phyloP scores from a whole-genome alignment of 192 early-diverging fungal genomes.

The Martensiomyces pterosporus region DNA sequence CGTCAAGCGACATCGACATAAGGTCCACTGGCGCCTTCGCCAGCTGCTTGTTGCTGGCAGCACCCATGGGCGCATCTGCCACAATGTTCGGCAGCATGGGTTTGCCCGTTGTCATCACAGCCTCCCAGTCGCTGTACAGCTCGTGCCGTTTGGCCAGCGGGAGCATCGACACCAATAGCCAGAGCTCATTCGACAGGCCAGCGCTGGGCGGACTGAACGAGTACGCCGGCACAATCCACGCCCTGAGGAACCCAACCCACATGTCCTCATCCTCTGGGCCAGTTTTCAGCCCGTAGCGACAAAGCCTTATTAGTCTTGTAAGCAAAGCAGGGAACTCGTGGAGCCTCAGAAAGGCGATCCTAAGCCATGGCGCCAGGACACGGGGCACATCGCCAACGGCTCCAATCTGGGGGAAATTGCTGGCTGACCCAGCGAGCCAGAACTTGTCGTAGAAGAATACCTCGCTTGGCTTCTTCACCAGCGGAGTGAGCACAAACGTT shows the following conservation, averaged over 20 bases:
- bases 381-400: slow-evolving; percentile 21
- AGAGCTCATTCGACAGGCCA: slow-evolving; percentile 45
- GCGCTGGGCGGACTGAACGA: slow-evolving; percentile 31
- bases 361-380: slow-evolving; percentile 43
- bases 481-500: slow-evolving; percentile 23
- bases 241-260: slow-evolving; percentile 32
- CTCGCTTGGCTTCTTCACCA: slow-evolving; percentile 17
- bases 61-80: neutral
- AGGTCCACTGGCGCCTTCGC: neutral
- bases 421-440: slow-evolving; percentile 32
- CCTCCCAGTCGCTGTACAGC: slow-evolving; percentile 34
- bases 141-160: slow-evolving; percentile 28
- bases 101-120: slow-evolving; percentile 20
- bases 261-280: slow-evolving; percentile 3
- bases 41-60: no score
- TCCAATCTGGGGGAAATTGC: slow-evolving; percentile 10
- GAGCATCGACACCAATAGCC: slow-evolving; percentile 31
- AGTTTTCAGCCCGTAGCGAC: slow-evolving; percentile 21
- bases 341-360: slow-evolving; percentile 31
- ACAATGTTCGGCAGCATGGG: slow-evolving; percentile 17
- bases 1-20: slow-evolving; percentile 35
- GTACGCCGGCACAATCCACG: slow-evolving; percentile 45
- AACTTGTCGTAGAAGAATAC: slow-evolving; percentile 48
- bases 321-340: slow-evolving; percentile 23
- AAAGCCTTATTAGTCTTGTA: slow-evolving; percentile 35